These are phyloP conservation scores for Plasmodium gallinaceum DNA, from an alignment of 169 alveolate species.

Conservation along the genomic window DNA sequence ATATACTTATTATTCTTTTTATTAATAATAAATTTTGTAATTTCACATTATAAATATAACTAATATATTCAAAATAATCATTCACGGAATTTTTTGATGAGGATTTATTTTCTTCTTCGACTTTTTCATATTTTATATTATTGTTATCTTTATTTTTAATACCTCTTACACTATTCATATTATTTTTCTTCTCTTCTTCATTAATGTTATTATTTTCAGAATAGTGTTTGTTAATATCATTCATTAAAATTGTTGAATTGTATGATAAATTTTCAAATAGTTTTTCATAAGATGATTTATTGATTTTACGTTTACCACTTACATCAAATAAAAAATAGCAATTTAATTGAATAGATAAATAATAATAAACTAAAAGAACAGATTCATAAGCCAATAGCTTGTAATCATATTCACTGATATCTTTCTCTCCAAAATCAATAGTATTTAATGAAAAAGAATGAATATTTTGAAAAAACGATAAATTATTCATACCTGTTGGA, in stretches of 20 bases:
- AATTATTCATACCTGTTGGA: slow-evolving; percentile 47
- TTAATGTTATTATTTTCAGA: not conserved
- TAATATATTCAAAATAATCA: slow-evolving; percentile 31
- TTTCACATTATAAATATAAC: slow-evolving; percentile 44
- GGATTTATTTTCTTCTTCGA: not conserved
- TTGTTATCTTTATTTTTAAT: not conserved
- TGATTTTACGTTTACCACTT: slow-evolving; percentile 10
- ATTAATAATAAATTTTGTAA: slow-evolving; percentile 39
- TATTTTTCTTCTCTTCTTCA: not conserved
- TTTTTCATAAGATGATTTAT: slow-evolving; percentile 10
- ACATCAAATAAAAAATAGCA: slow-evolving; percentile 43
- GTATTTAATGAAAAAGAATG: not conserved
- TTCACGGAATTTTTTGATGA: not conserved
- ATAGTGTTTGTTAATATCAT: not conserved
- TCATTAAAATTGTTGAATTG: not conserved
- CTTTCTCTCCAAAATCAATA: slow-evolving; percentile 12
- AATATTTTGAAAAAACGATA: slow-evolving; percentile 7
- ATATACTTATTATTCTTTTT: slow-evolving; percentile 64
- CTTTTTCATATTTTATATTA: not conserved
- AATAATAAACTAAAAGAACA: slow-evolving; percentile 59
- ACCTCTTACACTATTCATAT: not conserved
- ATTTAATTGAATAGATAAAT: slow-evolving; percentile 47
- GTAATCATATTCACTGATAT: slow-evolving; percentile 50
- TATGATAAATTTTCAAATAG: slow-evolving; percentile 16
- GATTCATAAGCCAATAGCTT: slow-evolving; percentile 67